Evolutionary conservation across 345 rosid species (phyloP).

Genomic region (Moringa oleifera): DNA sequence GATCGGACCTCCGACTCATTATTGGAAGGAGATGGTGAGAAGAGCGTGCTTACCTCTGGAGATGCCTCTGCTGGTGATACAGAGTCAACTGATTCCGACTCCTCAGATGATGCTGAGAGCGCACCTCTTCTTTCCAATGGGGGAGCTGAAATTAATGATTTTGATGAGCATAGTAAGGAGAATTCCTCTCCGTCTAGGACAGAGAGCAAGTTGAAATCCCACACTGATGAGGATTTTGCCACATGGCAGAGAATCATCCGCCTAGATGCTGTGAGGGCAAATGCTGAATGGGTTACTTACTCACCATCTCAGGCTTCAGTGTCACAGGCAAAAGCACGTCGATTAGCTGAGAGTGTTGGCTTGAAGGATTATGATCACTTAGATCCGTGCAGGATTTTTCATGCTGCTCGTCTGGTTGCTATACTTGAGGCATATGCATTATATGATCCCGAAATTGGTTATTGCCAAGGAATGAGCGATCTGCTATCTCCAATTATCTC

Average conservation of each 20-base stretch:
- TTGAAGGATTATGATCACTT: slow-evolving; percentile 73
- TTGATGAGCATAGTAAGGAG: slow-evolving; percentile 26
- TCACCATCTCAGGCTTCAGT: slow-evolving; percentile 68
- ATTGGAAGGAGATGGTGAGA: slow-evolving; percentile 38
- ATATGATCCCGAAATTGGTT: slow-evolving; percentile 74
- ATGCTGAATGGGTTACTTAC: slow-evolving; percentile 67
- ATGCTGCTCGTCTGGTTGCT: slow-evolving; percentile 79
- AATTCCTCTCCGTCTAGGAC: slow-evolving; percentile 25
- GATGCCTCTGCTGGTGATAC: slow-evolving; percentile 41
- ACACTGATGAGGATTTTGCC: slow-evolving; percentile 62
- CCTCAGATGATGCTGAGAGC: slow-evolving; percentile 51
- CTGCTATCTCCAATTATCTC: slow-evolving; percentile 73
- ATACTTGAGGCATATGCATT: slow-evolving; percentile 92
- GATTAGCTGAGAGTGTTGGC: slow-evolving; percentile 57
- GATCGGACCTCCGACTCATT: slow-evolving; percentile 22
- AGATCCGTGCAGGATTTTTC: slow-evolving; percentile 74
- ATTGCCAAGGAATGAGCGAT: slow-evolving; percentile 99
- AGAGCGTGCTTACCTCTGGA: slow-evolving; percentile 41
- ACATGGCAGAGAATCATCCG: slow-evolving; percentile 92
- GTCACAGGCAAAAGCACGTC: slow-evolving; percentile 47
- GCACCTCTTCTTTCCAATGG: slow-evolving; percentile 33
- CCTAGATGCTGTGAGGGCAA: slow-evolving; percentile 87
- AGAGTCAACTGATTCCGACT: slow-evolving; percentile 49
- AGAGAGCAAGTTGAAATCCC: slow-evolving; percentile 24
- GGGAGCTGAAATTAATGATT: slow-evolving; percentile 21